Percentiles rank a stretch among this genome's conserved stretches.
phyloP scores from a whole-genome alignment of 305 asterid species.

The Ilex paraguariensis region DNA sequence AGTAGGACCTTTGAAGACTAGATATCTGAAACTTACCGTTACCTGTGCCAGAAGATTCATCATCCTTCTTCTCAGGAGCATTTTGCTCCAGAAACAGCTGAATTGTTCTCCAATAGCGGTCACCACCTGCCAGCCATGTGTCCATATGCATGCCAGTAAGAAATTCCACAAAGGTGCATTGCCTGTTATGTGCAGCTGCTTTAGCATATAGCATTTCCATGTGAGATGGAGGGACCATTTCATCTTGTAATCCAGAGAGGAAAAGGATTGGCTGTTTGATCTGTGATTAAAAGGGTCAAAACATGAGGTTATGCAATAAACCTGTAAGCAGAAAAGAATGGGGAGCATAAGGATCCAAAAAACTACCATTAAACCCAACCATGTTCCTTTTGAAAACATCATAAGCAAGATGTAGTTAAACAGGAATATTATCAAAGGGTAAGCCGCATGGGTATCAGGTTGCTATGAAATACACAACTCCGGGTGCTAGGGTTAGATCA shows the following conservation, averaged over 20 bases:
- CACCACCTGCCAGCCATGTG: slow-evolving; percentile 95
- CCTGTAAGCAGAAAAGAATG: neutral
- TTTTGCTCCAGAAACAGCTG: slow-evolving; percentile 54
- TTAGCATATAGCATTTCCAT: slow-evolving; percentile 93
- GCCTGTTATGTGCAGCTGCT: slow-evolving; percentile 78
- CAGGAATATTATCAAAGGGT: neutral
- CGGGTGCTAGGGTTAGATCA: too few relatives aligned
- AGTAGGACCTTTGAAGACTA: too few relatives aligned
- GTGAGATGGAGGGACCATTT: slow-evolving; percentile 93
- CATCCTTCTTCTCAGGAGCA: slow-evolving; percentile 42
- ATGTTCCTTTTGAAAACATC: neutral
- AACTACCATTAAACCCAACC: too few relatives aligned
- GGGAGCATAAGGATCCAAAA: too few relatives aligned
- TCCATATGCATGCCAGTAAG: slow-evolving; percentile 98
- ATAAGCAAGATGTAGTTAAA: neutral
- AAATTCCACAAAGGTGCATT: slow-evolving; percentile 70
- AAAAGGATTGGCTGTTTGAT: slow-evolving; percentile 84
- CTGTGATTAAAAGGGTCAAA: slow-evolving; percentile 39
- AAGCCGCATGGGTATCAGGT: too few relatives aligned
- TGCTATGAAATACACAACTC: too few relatives aligned
- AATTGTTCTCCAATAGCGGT: slow-evolving; percentile 79
- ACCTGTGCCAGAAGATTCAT: slow-evolving; percentile 28
- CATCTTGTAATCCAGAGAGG: slow-evolving; percentile 94
- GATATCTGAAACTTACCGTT: slow-evolving; percentile 35
- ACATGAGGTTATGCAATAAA: neutral